A percentile compares a stretch with the other conserved stretches of the same genome.
Conservation (phyloP, 208 protist species). For the Vickermania spadyakhi region DNA sequence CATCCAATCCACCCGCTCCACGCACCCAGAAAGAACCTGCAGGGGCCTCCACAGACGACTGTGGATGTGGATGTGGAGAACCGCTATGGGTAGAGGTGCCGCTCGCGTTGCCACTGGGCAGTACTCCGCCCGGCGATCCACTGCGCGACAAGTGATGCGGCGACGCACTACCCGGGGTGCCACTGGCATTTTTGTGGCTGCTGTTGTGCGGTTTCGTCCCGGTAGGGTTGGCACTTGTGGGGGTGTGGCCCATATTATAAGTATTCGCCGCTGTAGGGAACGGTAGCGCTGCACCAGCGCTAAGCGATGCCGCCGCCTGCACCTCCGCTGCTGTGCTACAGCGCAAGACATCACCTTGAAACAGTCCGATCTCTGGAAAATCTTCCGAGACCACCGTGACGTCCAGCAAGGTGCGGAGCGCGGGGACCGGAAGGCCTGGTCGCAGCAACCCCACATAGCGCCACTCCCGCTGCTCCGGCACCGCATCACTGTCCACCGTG, state of each 20-base stretch:
- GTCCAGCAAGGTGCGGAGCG: conserved; percentile 32
- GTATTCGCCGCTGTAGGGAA: conserved; percentile 11
- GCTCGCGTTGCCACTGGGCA: background rate
- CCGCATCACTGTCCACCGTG: conserved; percentile 37
- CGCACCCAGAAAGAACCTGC: conserved; percentile 53
- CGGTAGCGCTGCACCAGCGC: conserved; percentile 9
- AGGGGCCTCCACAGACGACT: conserved; percentile 19
- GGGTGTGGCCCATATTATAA: background rate
- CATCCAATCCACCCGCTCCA: conserved; percentile 30
- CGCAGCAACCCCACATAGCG: conserved; percentile 52
- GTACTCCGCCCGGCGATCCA: background rate
- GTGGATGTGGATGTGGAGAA: conserved; percentile 22
- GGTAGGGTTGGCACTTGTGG: conserved; percentile 1
- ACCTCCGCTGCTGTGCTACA: conserved; percentile 50
- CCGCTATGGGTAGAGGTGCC: conserved; percentile 29
- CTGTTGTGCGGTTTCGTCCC: background rate
- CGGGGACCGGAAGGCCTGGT: conserved; percentile 22
- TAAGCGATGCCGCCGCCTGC: conserved; percentile 5
- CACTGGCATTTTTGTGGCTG: background rate
- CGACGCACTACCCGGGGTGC: background rate
- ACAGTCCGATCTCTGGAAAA: conserved; percentile 35
- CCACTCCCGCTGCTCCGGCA: conserved; percentile 50
- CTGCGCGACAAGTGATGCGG: background rate
- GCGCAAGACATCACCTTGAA: conserved; percentile 64
- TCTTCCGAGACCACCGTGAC: conserved; percentile 52